Percentiles rank a stretch among this genome's conserved stretches.
Conservation (phyloP, 2,329 filamentous ascomycete genomes). For the Dothistroma pini region DNA sequence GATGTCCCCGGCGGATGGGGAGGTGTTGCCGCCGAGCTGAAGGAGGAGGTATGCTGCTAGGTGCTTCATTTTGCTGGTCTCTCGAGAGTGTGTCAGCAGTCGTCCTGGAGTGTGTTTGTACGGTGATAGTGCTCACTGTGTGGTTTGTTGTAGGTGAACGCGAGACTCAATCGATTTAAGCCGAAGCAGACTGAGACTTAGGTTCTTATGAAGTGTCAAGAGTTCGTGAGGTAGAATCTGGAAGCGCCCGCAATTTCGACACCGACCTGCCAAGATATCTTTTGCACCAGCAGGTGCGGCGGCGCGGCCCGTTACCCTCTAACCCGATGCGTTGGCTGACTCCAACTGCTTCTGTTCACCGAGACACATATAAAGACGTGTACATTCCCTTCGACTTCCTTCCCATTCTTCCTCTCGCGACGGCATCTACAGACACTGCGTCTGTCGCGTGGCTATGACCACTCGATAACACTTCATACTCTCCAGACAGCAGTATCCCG, state of each 20-base stretch:
- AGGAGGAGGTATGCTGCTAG: slow-evolving; percentile 99
- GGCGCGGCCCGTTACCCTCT: not conserved
- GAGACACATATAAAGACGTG: not conserved
- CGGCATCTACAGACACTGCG: not conserved
- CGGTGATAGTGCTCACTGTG: slow-evolving; percentile 15
- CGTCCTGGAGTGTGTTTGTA: not conserved
- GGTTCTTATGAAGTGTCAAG: slow-evolving; percentile 55
- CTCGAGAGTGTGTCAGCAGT: slow-evolving; percentile 15
- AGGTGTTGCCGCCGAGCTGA: slow-evolving; percentile 85
- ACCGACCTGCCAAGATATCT: slow-evolving; percentile 4
- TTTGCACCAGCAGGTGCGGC: not conserved
- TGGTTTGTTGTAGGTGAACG: slow-evolving; percentile 53
- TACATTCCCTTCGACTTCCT: not conserved
- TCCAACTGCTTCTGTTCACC: not conserved
- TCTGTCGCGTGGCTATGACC: slow-evolving; percentile 12
- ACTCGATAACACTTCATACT: not conserved
- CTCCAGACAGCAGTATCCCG: slow-evolving; percentile 15
- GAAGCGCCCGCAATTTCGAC: not conserved
- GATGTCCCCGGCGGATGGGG: slow-evolving; percentile 81
- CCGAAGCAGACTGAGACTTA: slow-evolving; percentile 98
- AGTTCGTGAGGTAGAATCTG: not conserved
- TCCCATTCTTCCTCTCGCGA: slow-evolving; percentile 1
- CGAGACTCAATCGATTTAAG: slow-evolving; percentile 99
- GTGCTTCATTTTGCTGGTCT: slow-evolving; percentile 86
- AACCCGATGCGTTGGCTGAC: not conserved